phyloP scores from a whole-genome alignment of 2,329 filamentous ascomycete genomes.

The Juglanconis juglandina region DNA sequence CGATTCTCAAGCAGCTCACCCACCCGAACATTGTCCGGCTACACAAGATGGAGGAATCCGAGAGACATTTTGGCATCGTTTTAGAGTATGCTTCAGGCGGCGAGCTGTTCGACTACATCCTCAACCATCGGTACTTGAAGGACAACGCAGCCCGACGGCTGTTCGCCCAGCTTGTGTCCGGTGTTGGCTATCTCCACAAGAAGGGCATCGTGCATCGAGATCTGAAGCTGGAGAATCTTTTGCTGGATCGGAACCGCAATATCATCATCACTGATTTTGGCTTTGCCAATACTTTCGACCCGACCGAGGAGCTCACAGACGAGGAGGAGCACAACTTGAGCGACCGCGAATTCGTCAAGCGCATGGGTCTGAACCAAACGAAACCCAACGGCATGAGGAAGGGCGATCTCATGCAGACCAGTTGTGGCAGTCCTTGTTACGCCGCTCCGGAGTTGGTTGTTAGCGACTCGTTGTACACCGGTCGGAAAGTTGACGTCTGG shows the following conservation, averaged over 20 bases:
- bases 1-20: constrained; percentile 78
- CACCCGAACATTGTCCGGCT: constrained; percentile 96
- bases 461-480: constrained; percentile 94
- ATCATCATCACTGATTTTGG: constrained; percentile 99
- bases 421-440: constrained; percentile 96
- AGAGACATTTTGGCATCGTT: constrained; percentile 95
- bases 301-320: constrained; percentile 79
- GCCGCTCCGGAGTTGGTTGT: constrained; percentile 95
- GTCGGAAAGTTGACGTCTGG: constrained; percentile 97
- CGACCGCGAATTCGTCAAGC: constrained; percentile 85
- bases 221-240: constrained; percentile 90
- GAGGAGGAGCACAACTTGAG: constrained; percentile 85
- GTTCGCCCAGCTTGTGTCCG: constrained; percentile 93
- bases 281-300: constrained; percentile 96
- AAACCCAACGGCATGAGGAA: constrained; percentile 72
- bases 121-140: constrained; percentile 94
- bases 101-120: constrained; percentile 96
- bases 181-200: constrained; percentile 95
- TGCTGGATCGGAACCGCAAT: constrained; percentile 93
- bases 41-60: constrained; percentile 98
- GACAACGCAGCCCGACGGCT: constrained; percentile 85
- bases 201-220: constrained; percentile 98
- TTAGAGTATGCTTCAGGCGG: constrained; percentile 97
- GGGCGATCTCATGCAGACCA: constrained; percentile 98
- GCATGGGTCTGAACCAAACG: constrained; percentile 76